Evolutionary conservation across 371 early-diverging fungal genomes (phyloP).

Genomic region (Circinella umbellata): DNA sequence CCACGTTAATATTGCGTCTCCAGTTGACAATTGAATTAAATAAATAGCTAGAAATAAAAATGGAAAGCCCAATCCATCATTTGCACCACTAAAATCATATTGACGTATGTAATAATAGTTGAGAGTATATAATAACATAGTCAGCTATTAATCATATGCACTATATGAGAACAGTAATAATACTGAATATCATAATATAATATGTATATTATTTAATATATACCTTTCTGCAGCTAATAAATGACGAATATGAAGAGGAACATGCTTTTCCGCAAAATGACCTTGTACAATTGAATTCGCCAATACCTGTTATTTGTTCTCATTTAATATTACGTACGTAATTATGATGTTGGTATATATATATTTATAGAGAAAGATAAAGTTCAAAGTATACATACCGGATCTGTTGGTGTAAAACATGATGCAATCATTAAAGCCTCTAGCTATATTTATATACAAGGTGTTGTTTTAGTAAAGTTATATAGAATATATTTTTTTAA

Average conservation of each 20-base stretch:
- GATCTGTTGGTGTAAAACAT: conserved; percentile 53
- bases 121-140: not conserved
- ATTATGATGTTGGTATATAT: too few species aligned
- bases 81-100: conserved; percentile 60
- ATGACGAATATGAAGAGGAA: conserved; percentile 81
- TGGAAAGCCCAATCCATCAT: conserved; percentile 87
- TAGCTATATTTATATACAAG: conserved; percentile 23
- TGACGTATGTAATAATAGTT: not conserved
- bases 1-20: conserved; percentile 74
- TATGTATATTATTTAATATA: too few species aligned
- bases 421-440: conserved; percentile 48
- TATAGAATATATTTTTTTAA: too few species aligned
- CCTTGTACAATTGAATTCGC: conserved; percentile 95
- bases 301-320: conserved; percentile 56
- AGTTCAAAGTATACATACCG: conserved; percentile 29
- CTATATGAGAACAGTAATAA: not conserved
- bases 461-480: too few species aligned
- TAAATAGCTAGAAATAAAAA: conserved; percentile 83
- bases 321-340: too few species aligned
- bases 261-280: conserved; percentile 89
- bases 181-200: not conserved
- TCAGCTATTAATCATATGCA: too few species aligned
- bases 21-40: conserved; percentile 57
- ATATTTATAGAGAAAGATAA: too few species aligned
- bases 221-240: conserved; percentile 85